Percentiles rank a stretch among this genome's conserved stretches.
Conservation (phyloP, 768 basidiomycete genomes). For the Trametes cingulata region DNA sequence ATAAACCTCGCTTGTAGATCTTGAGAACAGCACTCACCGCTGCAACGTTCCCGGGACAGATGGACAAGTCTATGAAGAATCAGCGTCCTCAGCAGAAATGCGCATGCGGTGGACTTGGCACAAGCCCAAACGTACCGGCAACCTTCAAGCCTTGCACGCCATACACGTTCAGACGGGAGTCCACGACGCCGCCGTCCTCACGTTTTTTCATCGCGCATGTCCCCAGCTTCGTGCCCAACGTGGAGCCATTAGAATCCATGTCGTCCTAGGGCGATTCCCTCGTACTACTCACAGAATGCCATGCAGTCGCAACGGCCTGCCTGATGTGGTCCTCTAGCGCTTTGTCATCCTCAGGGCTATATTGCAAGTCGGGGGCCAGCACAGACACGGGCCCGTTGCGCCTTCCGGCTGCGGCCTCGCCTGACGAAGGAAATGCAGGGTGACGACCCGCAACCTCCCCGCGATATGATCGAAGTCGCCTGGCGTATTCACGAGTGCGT, state of each 20-base stretch:
- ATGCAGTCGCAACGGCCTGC: constrained; percentile 29
- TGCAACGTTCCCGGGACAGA: constrained; percentile 11
- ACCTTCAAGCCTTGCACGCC: constrained; percentile 54
- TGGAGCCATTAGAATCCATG: no score
- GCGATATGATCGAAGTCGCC: constrained; percentile 50
- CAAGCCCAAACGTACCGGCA: constrained; percentile 18
- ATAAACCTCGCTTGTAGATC: no score
- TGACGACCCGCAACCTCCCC: constrained; percentile 33
- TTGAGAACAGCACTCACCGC: background rate
- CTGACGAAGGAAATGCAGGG: constrained; percentile 34
- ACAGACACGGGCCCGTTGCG: constrained; percentile 28
- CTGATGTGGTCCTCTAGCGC: constrained; percentile 34
- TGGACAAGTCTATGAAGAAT: constrained; percentile 5
- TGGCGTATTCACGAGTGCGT: constrained; percentile 49
- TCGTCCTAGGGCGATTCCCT: no score
- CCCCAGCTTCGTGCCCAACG: constrained; percentile 47
- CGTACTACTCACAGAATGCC: constrained; percentile 37
- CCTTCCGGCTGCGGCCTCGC: constrained; percentile 23
- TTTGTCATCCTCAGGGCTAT: constrained; percentile 37
- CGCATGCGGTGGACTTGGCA: no score
- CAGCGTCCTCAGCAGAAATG: background rate
- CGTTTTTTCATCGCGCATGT: constrained; percentile 70
- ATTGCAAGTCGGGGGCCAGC: constrained; percentile 33
- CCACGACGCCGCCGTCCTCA: constrained; percentile 61
- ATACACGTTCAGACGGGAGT: constrained; percentile 60